phyloP scores from a whole-genome alignment of 495 filamentous ascomycete genomes.

The Daldinia childiae region DNA sequence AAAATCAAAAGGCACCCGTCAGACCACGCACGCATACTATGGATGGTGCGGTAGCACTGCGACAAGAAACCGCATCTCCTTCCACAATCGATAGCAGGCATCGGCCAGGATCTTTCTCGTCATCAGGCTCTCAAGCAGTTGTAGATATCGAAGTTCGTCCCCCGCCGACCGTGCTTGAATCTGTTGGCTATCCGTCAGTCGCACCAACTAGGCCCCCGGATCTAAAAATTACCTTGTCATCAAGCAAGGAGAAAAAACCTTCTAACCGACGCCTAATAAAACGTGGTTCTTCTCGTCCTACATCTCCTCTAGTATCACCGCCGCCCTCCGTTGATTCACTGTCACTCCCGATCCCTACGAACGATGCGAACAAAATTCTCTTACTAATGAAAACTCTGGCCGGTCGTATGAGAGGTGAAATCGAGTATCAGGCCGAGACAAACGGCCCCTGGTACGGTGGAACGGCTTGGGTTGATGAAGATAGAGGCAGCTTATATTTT shows the following conservation, averaged over 20 bases:
- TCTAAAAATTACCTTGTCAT: conserved; percentile 46
- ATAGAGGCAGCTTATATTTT: conserved; percentile 70
- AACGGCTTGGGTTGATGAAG: conserved; percentile 73
- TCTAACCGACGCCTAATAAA: conserved; percentile 58
- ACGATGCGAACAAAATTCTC: conserved; percentile 70
- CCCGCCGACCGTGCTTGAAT: conserved; percentile 52
- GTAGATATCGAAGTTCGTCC: conserved; percentile 51
- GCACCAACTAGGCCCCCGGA: conserved; percentile 50
- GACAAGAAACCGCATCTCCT: conserved; percentile 50
- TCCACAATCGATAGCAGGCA: conserved; percentile 54
- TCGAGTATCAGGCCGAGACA: conserved; percentile 69
- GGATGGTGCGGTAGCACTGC: conserved; percentile 56
- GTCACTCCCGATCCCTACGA: conserved; percentile 64
- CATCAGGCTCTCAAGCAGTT: conserved; percentile 53
- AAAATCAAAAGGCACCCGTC: conserved; percentile 46
- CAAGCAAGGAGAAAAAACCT: conserved; percentile 57
- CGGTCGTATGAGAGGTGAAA: conserved; percentile 74
- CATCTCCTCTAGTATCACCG: conserved; percentile 57
- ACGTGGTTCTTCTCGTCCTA: conserved; percentile 57
- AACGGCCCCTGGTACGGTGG: conserved; percentile 67
- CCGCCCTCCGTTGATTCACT: conserved; percentile 64
- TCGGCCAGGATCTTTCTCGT: conserved; percentile 65
- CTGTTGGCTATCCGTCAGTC: conserved; percentile 47
- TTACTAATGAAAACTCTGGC: conserved; percentile 73
- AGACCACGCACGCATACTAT: conserved; percentile 63